Evolutionary conservation across 441 rosid genomes (phyloP).

Genomic region (Pelargonium australe): DNA sequence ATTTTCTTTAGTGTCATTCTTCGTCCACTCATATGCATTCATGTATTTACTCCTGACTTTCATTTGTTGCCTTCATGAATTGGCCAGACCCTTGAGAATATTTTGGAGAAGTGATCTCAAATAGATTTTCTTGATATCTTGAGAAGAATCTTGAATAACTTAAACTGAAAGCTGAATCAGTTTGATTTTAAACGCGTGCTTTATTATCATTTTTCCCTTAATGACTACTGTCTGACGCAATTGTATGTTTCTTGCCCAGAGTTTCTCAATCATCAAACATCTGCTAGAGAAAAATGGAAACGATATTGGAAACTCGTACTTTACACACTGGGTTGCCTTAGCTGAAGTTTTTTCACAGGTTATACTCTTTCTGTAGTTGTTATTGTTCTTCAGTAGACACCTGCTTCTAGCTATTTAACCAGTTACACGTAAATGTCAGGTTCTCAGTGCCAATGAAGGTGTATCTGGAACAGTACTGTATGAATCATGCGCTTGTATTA

Average conservation of each 20-base stretch:
- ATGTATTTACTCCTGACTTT: not conserved
- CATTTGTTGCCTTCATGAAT: not conserved
- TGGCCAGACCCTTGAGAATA: not conserved
- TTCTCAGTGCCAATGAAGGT: constrained; percentile 56
- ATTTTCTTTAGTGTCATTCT: not conserved
- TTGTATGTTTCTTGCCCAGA: constrained; percentile 39
- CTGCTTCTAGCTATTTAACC: constrained; percentile 19
- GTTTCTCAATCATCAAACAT: constrained; percentile 56
- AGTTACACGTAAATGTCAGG: constrained; percentile 36
- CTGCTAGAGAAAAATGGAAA: constrained; percentile 48
- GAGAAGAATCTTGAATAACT: not conserved
- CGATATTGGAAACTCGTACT: constrained; percentile 42
- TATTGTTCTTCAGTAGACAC: constrained; percentile 14
- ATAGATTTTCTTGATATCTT: not conserved
- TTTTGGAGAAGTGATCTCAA: not conserved
- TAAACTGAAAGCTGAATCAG: not conserved
- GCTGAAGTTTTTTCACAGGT: constrained; percentile 84
- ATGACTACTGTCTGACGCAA: constrained; percentile 8
- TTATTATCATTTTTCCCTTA: not conserved
- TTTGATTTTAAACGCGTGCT: not conserved
- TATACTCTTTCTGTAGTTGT: constrained; percentile 16
- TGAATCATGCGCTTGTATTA: constrained; percentile 67
- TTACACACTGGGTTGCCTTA: constrained; percentile 80
- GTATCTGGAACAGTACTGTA: constrained; percentile 58
- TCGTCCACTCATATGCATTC: constrained; percentile 6